Conservation (phyloP, 2,329 filamentous ascomycete genomes). For the Xylaria polymorpha region DNA sequence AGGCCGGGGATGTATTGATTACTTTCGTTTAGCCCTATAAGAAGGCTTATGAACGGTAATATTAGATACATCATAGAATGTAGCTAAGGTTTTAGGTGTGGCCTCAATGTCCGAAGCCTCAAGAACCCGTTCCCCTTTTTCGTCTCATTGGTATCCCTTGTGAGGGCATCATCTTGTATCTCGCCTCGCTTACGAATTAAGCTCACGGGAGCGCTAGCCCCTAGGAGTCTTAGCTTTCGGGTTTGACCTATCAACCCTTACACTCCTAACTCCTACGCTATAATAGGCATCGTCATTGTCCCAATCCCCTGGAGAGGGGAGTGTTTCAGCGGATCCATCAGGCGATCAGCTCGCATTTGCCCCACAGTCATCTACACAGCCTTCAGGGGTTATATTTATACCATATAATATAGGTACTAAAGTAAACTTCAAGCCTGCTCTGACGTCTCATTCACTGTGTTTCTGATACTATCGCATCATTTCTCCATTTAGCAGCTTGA, state of each 20-base stretch:
- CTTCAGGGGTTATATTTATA: conserved; percentile 16
- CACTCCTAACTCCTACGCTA: not conserved
- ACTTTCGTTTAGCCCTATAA: not conserved
- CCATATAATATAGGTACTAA: too few relatives aligned
- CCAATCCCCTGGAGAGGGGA: not conserved
- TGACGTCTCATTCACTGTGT: not conserved
- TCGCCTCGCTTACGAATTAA: not conserved
- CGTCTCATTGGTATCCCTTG: too few relatives aligned
- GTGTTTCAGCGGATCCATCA: not conserved
- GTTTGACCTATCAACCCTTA: too few relatives aligned
- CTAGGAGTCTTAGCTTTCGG: too few relatives aligned
- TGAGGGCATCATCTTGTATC: too few relatives aligned
- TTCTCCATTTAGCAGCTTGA: not conserved
- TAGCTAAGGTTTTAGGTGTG: too few relatives aligned
- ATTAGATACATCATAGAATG: too few relatives aligned
- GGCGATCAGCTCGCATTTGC: conserved; percentile 27
- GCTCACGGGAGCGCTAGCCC: not conserved
- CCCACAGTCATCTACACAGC: conserved; percentile 18
- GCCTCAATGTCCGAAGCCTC: too few relatives aligned
- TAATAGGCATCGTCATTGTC: not conserved
- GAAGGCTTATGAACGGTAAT: not conserved
- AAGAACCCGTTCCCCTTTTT: too few relatives aligned
- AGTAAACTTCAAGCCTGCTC: not conserved
- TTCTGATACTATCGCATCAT: not conserved
- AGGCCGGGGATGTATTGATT: not conserved